These are phyloP conservation scores for Evernia prunastri DNA, from an alignment of 495 filamentous ascomycete species.

Conservation along the genomic window DNA sequence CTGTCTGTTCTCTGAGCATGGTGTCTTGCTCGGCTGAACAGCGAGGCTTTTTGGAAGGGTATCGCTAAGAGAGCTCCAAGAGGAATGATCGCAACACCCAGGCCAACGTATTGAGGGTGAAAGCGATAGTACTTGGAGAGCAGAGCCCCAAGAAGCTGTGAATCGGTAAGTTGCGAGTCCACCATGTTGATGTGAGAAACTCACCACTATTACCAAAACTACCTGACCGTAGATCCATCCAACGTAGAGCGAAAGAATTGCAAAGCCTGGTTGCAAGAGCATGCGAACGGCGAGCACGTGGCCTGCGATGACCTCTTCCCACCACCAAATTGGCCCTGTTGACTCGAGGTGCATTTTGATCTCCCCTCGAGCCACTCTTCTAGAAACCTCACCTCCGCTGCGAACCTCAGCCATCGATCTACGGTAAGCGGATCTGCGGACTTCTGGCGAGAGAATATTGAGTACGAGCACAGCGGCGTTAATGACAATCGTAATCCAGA, in stretches of 20 bases:
- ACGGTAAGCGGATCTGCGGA: slow-evolving; percentile 55
- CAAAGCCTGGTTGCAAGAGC: slow-evolving; percentile 63
- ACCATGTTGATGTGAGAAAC: slow-evolving; percentile 11
- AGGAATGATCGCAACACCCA: slow-evolving; percentile 54
- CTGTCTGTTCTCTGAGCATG: slow-evolving; percentile 49
- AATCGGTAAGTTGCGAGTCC: not conserved
- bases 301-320: slow-evolving; percentile 66
- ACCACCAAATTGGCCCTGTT: slow-evolving; percentile 65
- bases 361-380: slow-evolving; percentile 61
- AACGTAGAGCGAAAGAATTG: slow-evolving; percentile 61
- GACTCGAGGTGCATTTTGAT: slow-evolving; percentile 66
- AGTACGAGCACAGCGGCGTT: slow-evolving; percentile 54
- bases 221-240: slow-evolving; percentile 74
- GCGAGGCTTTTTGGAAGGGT: slow-evolving; percentile 62
- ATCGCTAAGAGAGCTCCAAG: slow-evolving; percentile 60
- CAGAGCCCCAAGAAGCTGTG: slow-evolving; percentile 58
- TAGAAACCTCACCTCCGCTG: slow-evolving; percentile 46
- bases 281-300: slow-evolving; percentile 58
- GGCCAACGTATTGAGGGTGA: slow-evolving; percentile 54
- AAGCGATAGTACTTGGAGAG: slow-evolving; percentile 57
- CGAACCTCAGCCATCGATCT: slow-evolving; percentile 58
- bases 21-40: slow-evolving; percentile 56
- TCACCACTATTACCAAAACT: slow-evolving; percentile 57
- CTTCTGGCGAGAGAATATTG: slow-evolving; percentile 61
- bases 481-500: slow-evolving; percentile 62